phyloP scores from a whole-genome alignment of 768 basidiomycete genomes.

The Boletus insuetus region DNA sequence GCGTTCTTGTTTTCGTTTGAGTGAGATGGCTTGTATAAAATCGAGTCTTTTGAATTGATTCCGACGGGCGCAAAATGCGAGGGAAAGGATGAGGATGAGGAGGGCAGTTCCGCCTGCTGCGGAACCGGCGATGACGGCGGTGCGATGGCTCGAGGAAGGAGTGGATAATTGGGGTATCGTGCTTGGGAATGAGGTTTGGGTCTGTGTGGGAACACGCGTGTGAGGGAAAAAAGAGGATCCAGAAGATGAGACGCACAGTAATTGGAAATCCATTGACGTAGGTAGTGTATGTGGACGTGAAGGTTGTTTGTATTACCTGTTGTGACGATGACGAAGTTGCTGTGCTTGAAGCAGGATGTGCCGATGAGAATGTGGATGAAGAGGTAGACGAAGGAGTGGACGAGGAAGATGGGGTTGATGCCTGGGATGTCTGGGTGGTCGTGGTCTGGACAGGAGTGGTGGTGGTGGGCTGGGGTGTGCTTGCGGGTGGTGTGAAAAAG shows the following conservation, averaged over 20 bases:
- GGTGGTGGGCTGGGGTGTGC: slow-evolving; percentile 1
- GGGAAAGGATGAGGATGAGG: slow-evolving; percentile 34
- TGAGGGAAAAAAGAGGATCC: neutral
- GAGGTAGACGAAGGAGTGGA: neutral
- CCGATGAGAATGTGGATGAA: neutral
- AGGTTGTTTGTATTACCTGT: slow-evolving; percentile 9
- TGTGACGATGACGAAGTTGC: slow-evolving; percentile 8
- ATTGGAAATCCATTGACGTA: slow-evolving; percentile 11
- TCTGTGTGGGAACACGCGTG: slow-evolving; percentile 6
- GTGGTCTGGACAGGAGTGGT: neutral
- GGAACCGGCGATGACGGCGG: slow-evolving; percentile 42
- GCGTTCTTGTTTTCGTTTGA: slow-evolving; percentile 18
- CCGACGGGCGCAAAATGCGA: slow-evolving; percentile 38
- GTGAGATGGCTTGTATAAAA: slow-evolving; percentile 29
- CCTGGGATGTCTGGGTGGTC: neutral
- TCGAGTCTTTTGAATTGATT: slow-evolving; percentile 35
- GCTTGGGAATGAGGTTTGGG: slow-evolving; percentile 11
- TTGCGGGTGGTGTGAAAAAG: neutral
- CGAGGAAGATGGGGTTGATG: neutral
- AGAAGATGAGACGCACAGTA: slow-evolving; percentile 13
- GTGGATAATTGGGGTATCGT: slow-evolving; percentile 12
- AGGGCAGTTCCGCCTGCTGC: slow-evolving; percentile 38
- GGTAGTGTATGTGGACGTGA: slow-evolving; percentile 22
- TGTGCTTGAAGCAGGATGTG: neutral
- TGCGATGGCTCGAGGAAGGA: slow-evolving; percentile 24